These are phyloP conservation scores for Apiotrichum siamense DNA, from an alignment of 1,284 basidiomycete genomes.

Conservation along the genomic window DNA sequence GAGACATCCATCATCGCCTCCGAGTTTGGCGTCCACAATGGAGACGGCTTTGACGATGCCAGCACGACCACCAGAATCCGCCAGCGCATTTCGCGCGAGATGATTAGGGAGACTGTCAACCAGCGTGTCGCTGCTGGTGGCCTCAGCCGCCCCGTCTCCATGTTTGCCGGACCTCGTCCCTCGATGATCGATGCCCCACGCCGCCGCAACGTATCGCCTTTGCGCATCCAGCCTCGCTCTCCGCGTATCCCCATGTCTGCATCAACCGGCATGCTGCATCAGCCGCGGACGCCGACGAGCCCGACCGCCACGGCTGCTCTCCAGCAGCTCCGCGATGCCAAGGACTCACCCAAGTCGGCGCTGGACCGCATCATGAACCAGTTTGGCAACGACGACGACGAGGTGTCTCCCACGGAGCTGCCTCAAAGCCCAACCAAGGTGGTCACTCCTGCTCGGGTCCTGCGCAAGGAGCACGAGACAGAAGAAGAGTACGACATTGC, in stretches of 20 bases:
- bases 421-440: slow-evolving; percentile 7
- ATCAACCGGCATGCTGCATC: background rate
- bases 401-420: background rate
- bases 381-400: slow-evolving; percentile 5
- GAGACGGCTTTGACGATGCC: slow-evolving; percentile 11
- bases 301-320: slow-evolving; percentile 1
- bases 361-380: slow-evolving; percentile 33
- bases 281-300: background rate
- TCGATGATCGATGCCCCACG: slow-evolving; percentile 1
- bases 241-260: background rate
- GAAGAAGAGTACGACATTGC: background rate
- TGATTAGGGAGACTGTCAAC: slow-evolving; percentile 43
- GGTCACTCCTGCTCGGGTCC: slow-evolving; percentile 9
- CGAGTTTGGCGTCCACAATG: slow-evolving; percentile 12
- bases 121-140: slow-evolving; percentile 35
- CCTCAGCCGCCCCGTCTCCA: slow-evolving; percentile 6
- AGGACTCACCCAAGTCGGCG: slow-evolving; percentile 34
- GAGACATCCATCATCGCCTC: background rate
- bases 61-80: slow-evolving; percentile 35
- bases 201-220: background rate
- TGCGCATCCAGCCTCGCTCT: background rate
- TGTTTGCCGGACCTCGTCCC: slow-evolving; percentile 18
- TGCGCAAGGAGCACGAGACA: slow-evolving; percentile 3
- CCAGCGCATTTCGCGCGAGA: slow-evolving; percentile 45
- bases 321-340: slow-evolving; percentile 1